phyloP scores from a whole-genome alignment of 2,329 filamentous ascomycete genomes.

The Calonectria pauciramosa region DNA sequence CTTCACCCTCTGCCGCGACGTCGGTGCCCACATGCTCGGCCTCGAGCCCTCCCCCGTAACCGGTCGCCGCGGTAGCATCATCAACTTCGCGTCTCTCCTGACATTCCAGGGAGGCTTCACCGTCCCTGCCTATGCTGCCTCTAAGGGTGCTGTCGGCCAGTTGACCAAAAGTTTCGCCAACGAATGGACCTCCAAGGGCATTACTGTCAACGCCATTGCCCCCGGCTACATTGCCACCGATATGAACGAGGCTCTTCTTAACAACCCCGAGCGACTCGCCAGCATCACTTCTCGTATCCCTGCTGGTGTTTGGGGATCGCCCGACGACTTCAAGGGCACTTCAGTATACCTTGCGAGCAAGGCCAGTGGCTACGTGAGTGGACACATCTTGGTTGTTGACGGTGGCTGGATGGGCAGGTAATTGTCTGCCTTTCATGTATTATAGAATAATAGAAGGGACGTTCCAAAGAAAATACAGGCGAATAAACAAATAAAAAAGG shows the following conservation, averaged over 20 bases:
- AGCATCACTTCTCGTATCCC: constrained; percentile 87
- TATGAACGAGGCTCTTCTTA: constrained; percentile 89
- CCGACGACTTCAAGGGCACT: constrained; percentile 90
- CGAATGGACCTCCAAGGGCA: constrained; percentile 84
- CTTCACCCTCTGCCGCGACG: constrained; percentile 83
- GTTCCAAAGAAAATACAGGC: neutral
- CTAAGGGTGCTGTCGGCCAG: constrained; percentile 88
- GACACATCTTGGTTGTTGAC: constrained; percentile 86
- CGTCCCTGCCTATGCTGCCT: constrained; percentile 88
- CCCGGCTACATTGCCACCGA: constrained; percentile 95
- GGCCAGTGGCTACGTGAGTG: constrained; percentile 85
- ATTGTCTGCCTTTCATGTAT: neutral
- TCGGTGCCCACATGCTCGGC: constrained; percentile 82
- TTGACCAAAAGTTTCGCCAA: constrained; percentile 88
- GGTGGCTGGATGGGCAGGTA: constrained; percentile 94
- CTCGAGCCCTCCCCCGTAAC: constrained; percentile 62
- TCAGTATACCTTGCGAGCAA: constrained; percentile 82
- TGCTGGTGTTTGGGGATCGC: constrained; percentile 84
- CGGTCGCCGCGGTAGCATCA: constrained; percentile 77
- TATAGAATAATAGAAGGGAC: constrained; percentile 19
- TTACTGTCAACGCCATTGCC: constrained; percentile 90
- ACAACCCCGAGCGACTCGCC: constrained; percentile 76
- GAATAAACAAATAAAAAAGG: neutral
- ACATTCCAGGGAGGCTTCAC: constrained; percentile 90
- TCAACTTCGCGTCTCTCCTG: constrained; percentile 87